A percentile compares a stretch with the other conserved stretches of the same genome.
Conservation (phyloP, 2,329 filamentous ascomycete genomes). For the Aspergillus sergii region DNA sequence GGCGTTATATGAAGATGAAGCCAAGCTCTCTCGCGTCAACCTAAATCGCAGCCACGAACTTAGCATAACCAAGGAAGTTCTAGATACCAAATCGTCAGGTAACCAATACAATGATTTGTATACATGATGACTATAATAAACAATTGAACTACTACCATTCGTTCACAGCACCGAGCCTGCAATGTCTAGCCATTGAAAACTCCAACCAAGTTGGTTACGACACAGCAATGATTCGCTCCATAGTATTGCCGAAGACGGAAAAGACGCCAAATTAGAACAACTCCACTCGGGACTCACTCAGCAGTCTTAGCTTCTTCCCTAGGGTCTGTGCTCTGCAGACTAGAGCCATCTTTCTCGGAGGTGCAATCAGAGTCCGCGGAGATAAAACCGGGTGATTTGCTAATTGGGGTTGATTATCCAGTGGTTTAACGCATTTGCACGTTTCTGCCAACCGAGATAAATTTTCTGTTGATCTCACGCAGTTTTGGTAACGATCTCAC, state of each 20-base stretch:
- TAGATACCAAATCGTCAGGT: neutral
- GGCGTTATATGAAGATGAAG: neutral
- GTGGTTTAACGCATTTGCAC: neutral
- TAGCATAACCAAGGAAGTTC: neutral
- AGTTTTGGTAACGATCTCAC: neutral
- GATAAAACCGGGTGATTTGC: neutral
- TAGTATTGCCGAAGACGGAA: neutral
- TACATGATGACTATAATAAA: neutral
- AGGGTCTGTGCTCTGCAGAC: neutral
- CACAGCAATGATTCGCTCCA: neutral
- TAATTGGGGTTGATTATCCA: neutral
- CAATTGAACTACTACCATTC: neutral
- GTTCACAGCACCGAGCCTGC: neutral
- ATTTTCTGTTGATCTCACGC: neutral
- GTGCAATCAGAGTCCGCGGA: neutral
- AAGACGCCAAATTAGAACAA: neutral
- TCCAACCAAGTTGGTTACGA: neutral
- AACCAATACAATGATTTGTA: neutral
- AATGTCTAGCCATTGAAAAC: neutral
- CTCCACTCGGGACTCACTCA: neutral
- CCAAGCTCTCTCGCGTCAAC: neutral
- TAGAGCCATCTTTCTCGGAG: neutral
- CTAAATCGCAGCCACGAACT: neutral
- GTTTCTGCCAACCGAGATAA: neutral
- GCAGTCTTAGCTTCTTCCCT: neutral